A percentile compares a stretch with the other conserved stretches of the same genome.
phyloP scores from a whole-genome alignment of 306 rosid species.

The Fragaria nilgerrensis region DNA sequence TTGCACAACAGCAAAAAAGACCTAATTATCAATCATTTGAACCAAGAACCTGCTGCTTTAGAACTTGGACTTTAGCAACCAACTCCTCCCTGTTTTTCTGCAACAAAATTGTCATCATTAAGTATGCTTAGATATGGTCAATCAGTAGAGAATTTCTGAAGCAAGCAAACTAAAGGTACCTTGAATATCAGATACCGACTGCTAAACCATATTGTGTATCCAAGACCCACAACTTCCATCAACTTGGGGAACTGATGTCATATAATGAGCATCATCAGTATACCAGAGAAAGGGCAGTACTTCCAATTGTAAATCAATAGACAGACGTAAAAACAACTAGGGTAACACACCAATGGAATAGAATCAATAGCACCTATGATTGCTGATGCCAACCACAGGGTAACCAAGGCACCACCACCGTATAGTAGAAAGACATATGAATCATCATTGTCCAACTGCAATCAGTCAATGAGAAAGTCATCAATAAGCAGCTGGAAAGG shows the following conservation, averaged over 20 bases:
- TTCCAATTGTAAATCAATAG: not conserved
- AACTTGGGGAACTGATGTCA: slow-evolving; percentile 72
- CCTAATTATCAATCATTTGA: slow-evolving; percentile 35
- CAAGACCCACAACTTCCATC: slow-evolving; percentile 85
- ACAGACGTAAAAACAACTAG: not conserved
- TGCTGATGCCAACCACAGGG: slow-evolving; percentile 71
- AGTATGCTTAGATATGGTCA: not conserved
- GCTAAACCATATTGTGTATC: slow-evolving; percentile 73
- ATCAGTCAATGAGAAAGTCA: not conserved
- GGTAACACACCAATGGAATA: slow-evolving; percentile 68
- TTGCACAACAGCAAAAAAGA: not conserved
- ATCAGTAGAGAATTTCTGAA: not conserved
- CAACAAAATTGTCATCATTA: slow-evolving; percentile 6
- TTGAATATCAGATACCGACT: slow-evolving; percentile 80
- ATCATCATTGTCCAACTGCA: slow-evolving; percentile 59
- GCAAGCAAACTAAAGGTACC: slow-evolving; percentile 35
- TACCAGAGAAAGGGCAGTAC: not conserved
- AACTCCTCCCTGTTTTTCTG: slow-evolving; percentile 88
- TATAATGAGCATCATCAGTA: slow-evolving; percentile 2
- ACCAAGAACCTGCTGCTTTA: slow-evolving; percentile 72
- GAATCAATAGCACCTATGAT: slow-evolving; percentile 77
- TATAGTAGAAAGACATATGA: slow-evolving; percentile 37
- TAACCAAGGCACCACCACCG: slow-evolving; percentile 46
- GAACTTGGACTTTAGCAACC: slow-evolving; percentile 53
- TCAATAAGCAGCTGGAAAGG: not conserved